Evolutionary conservation across 768 basidiomycete genomes (phyloP).

Genomic region (Psilocybe azurescens): DNA sequence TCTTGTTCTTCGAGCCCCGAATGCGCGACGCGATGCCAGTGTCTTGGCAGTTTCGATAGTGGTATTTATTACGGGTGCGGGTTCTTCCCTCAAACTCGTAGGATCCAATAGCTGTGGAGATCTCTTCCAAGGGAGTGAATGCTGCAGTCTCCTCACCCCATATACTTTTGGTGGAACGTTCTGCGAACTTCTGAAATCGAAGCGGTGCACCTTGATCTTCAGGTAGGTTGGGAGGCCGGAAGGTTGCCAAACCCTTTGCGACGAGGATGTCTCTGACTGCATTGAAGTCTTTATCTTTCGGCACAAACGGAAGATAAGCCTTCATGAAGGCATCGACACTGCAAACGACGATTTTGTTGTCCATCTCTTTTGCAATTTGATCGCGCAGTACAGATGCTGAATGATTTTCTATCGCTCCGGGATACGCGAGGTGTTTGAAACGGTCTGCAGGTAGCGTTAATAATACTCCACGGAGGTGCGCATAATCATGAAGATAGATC

Average conservation of each 20-base stretch:
- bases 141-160: not conserved
- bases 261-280: too few species aligned
- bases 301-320: not conserved
- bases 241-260: too few species aligned
- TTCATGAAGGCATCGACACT: not conserved
- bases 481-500: not conserved
- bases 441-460: not conserved
- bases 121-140: not conserved
- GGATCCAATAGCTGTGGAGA: not conserved
- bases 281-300: not conserved
- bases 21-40: not conserved
- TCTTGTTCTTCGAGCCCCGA: not conserved
- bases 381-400: not conserved
- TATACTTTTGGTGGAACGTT: not conserved
- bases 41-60: not conserved
- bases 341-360: not conserved
- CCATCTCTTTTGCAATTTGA: not conserved
- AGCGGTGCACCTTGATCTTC: too few species aligned
- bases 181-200: too few species aligned
- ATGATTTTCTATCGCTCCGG: too few species aligned
- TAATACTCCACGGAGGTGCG: too few species aligned
- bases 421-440: not conserved
- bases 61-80: not conserved
- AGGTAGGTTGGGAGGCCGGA: too few species aligned
- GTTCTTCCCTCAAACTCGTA: not conserved